A percentile compares a stretch with the other conserved stretches of the same genome.
Conservation (phyloP, 2,329 filamentous ascomycete genomes). For the Aspergillus japonicus region DNA sequence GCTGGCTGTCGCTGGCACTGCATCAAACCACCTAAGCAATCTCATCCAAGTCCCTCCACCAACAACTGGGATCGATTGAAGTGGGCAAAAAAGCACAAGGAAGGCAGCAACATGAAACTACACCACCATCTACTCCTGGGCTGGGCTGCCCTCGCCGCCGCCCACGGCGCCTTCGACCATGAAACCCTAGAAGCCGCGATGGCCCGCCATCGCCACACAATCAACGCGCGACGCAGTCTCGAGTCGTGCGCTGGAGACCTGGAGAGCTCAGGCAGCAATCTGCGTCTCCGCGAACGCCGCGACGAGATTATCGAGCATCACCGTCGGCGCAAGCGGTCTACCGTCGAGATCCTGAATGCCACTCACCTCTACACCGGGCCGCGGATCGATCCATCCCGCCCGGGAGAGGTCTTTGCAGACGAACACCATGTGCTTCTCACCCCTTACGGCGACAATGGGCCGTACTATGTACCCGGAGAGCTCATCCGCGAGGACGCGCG, state of each 20-base stretch:
- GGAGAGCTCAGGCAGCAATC: conserved; percentile 22
- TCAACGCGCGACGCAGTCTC: conserved; percentile 8
- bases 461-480: conserved; percentile 49
- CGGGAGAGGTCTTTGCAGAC: conserved; percentile 23
- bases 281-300: conserved; percentile 25
- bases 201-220: too few relatives aligned
- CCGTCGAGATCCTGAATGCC: conserved; percentile 35
- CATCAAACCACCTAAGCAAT: too few relatives aligned
- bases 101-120: too few relatives aligned
- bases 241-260: conserved; percentile 21
- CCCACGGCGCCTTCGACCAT: too few relatives aligned
- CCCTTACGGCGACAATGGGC: conserved; percentile 49
- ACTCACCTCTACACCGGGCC: conserved; percentile 37
- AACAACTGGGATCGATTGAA: too few relatives aligned
- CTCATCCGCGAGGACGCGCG: conserved; percentile 37
- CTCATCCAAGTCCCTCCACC: too few relatives aligned
- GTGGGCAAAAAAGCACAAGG: too few relatives aligned
- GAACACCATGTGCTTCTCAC: conserved; percentile 40
- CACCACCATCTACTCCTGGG: too few relatives aligned
- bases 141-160: too few relatives aligned
- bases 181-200: too few relatives aligned
- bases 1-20: too few relatives aligned
- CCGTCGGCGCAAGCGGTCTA: conserved; percentile 25
- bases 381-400: conserved; percentile 21
- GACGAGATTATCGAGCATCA: conserved; percentile 18